Percentiles rank a stretch among this genome's conserved stretches.
These are phyloP conservation scores for Dionaea muscipula DNA, from an alignment of 179 eudicot species.

Conservation along the genomic window DNA sequence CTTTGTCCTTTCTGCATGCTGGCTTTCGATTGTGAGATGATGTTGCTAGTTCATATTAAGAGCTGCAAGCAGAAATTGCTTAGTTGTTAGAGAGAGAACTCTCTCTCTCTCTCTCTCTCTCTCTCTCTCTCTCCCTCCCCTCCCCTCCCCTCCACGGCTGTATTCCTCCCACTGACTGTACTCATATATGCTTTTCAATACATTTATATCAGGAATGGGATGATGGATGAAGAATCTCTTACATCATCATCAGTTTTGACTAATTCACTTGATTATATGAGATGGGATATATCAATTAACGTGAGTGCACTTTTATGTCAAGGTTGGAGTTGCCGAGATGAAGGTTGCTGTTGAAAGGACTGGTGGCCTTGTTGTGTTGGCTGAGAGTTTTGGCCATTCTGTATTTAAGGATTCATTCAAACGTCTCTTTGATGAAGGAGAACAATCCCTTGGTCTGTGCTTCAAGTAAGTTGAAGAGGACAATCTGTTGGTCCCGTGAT, in stretches of 20 bases:
- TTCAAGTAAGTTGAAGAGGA: conserved; percentile 46
- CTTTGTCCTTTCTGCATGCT: no score
- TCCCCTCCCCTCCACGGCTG: no score
- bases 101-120: no score
- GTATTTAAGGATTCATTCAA: conserved; percentile 90
- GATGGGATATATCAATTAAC: no score
- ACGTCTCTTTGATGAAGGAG: conserved; percentile 71
- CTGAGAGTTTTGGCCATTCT: conserved; percentile 96
- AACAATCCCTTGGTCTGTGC: conserved; percentile 79
- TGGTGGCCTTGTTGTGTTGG: conserved; percentile 86
- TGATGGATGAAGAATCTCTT: no score
- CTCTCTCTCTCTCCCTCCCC: no score
- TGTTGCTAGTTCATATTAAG: neutral
- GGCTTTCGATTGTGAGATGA: neutral
- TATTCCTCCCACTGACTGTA: no score
- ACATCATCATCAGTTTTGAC: no score
- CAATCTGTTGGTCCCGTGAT: no score
- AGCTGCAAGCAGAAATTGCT: neutral
- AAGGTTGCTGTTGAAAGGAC: conserved; percentile 88
- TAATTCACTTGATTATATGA: no score
- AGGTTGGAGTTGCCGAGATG: conserved; percentile 98
- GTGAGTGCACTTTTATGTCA: conserved; percentile 1
- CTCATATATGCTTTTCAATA: no score
- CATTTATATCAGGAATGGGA: no score
- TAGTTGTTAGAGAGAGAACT: neutral